A percentile compares a stretch with the other conserved stretches of the same genome.
Evolutionary conservation across 352 stramenopile species (phyloP).

Genomic region (Phytophthora agathidicida): DNA sequence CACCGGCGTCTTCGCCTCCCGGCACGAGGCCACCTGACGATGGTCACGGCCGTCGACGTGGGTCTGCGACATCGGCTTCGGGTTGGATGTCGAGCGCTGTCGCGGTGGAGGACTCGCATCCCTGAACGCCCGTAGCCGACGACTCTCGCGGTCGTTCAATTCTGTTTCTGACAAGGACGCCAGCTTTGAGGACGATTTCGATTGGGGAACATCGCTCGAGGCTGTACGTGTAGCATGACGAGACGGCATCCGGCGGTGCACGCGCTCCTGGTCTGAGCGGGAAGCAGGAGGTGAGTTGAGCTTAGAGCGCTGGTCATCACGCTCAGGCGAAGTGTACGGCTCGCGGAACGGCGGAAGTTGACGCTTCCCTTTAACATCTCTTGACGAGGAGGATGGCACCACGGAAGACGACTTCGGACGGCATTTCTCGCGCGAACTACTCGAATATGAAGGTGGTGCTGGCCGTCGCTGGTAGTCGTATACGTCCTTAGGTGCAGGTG

Average conservation of each 20-base stretch:
- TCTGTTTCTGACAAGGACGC: constrained; percentile 20
- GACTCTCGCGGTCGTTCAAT: constrained; percentile 18
- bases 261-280: constrained; percentile 8
- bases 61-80: constrained; percentile 15
- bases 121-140: constrained; percentile 7
- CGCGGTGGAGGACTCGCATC: constrained; percentile 15
- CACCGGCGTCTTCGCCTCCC: constrained; percentile 14
- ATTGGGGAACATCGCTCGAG: constrained; percentile 1
- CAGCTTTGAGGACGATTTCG: background rate
- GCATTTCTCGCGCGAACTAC: constrained; percentile 8
- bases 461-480: background rate
- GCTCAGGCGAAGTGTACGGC: background rate
- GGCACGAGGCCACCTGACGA: constrained; percentile 18
- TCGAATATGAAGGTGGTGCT: background rate
- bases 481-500: background rate
- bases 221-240: background rate
- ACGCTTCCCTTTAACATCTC: background rate
- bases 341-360: constrained; percentile 18
- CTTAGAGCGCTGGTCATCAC: background rate
- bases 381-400: background rate
- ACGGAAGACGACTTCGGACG: constrained; percentile 9
- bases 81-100: constrained; percentile 21
- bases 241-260: background rate
- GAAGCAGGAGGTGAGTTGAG: background rate
- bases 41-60: constrained; percentile 3